A percentile compares a stretch with the other conserved stretches of the same genome.
Conservation (phyloP, 2,329 filamentous ascomycete species). For the Hymenoscyphus scutula region DNA sequence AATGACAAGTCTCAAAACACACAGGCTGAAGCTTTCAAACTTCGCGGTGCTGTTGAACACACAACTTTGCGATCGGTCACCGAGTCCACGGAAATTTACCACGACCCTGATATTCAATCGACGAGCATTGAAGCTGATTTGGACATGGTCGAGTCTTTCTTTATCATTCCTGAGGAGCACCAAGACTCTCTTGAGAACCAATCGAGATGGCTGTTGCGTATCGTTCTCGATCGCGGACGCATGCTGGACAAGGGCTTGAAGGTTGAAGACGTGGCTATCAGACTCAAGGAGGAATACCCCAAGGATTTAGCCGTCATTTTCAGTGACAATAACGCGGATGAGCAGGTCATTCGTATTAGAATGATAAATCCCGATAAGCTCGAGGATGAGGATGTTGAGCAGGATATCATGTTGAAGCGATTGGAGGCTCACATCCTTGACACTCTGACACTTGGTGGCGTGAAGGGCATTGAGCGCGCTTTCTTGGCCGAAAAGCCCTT, state of each 20-base stretch:
- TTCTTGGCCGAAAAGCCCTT: slow-evolving; percentile 83
- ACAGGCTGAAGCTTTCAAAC: slow-evolving; percentile 77
- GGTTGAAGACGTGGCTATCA: slow-evolving; percentile 85
- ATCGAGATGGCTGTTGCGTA: slow-evolving; percentile 92
- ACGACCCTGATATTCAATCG: slow-evolving; percentile 83
- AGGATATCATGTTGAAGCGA: slow-evolving; percentile 90
- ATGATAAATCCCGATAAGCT: slow-evolving; percentile 72
- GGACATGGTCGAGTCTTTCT: slow-evolving; percentile 97
- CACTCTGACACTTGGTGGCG: slow-evolving; percentile 85
- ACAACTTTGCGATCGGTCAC: slow-evolving; percentile 91
- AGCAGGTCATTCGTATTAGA: slow-evolving; percentile 90
- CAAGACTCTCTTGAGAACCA: slow-evolving; percentile 65
- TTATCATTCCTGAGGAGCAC: slow-evolving; percentile 82
- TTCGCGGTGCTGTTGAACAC: slow-evolving; percentile 90
- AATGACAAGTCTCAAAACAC: slow-evolving; percentile 48
- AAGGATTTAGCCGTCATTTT: slow-evolving; percentile 89
- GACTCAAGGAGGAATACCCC: slow-evolving; percentile 85
- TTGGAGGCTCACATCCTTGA: slow-evolving; percentile 90
- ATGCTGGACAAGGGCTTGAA: slow-evolving; percentile 90
- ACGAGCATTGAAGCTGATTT: slow-evolving; percentile 85
- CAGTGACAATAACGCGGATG: slow-evolving; percentile 96
- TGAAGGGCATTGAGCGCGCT: slow-evolving; percentile 81
- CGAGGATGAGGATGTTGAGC: slow-evolving; percentile 71
- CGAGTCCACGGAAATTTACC: slow-evolving; percentile 92
- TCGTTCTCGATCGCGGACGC: slow-evolving; percentile 89